These are phyloP conservation scores for Oryza glaberrima DNA, from an alignment of 176 grass and related monocot genomes.

Conservation along the genomic window DNA sequence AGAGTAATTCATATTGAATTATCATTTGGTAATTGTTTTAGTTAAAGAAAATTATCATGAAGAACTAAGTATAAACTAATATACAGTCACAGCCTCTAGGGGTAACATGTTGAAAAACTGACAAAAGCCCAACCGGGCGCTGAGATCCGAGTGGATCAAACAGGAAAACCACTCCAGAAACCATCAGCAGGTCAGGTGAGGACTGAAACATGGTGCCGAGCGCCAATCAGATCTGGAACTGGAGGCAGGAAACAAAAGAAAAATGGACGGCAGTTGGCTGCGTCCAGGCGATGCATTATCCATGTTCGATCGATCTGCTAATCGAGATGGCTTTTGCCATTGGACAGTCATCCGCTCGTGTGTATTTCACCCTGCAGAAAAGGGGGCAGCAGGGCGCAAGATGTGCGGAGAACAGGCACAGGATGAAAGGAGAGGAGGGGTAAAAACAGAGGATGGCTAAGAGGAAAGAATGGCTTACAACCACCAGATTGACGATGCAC, in stretches of 20 bases:
- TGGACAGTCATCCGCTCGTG: neutral
- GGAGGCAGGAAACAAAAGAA: neutral
- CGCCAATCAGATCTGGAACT: neutral
- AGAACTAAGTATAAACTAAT: no score
- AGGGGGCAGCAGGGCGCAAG: neutral
- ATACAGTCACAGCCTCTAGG: neutral
- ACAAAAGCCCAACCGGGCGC: neutral
- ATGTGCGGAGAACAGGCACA: neutral
- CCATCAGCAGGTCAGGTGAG: constrained; percentile 8
- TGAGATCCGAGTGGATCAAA: neutral
- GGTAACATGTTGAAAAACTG: neutral
- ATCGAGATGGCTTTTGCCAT: neutral
- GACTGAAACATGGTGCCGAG: neutral
- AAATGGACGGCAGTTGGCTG: neutral
- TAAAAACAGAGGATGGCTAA: neutral
- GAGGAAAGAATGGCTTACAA: neutral
- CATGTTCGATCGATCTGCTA: neutral
- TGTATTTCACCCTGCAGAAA: neutral
- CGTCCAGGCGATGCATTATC: neutral
- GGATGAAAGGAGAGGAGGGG: no score
- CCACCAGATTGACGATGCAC: constrained; percentile 20
- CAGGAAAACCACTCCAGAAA: constrained; percentile 12
- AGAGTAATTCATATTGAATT: neutral
- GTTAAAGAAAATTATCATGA: no score
- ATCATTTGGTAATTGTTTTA: neutral